Base-by-base conservation (phyloP, 2,329 filamentous ascomycete genomes). In the Alternaria burnsii region DNA sequence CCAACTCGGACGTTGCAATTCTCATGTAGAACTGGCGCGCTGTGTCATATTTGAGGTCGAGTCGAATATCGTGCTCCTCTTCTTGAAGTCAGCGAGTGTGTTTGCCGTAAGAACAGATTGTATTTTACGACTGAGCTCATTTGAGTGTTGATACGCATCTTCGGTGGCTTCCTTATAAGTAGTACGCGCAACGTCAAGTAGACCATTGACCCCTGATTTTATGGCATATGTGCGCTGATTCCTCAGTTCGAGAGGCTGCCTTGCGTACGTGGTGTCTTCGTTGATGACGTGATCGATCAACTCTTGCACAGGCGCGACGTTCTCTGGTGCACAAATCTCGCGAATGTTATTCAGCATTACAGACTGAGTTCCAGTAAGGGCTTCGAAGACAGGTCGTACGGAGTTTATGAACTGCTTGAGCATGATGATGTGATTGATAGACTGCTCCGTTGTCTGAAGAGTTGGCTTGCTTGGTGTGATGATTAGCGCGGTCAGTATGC, bases 161-260 rank as follows among this genome's bases (percentile, higher is more conserved):
- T 90, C 87, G 5, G 89, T 95, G 2, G 91, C 88, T 75, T 98
- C 94, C 70, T 95, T 96, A 79, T 95, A 97, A 0, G 92, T 93
- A 71, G 93, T 90, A 5, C 94, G 87, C 34, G 93, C 92, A 38
- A 97, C 91, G 78, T 97, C 94, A 4, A 98, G 86, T 58, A 97
- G 86, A 3, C 92, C 92, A 69, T 92, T 93, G 42, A 95, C 88
- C 0, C 92, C 92, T 46, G 92, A 88, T 86, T 91, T 95, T 32
- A 98, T 90, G 22, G 94, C 94, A 80, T 96, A 97, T 0, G 91
- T 92, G 64, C 94, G 85, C 74, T 98, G 94, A 62, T 97, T 97
- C 14, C 94, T 87, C 58, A 97, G 83, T 63, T 97, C 94, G 5
- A 98, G 83, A 0, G 95, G 90, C 22, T 89, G 88, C 47, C 86